These are phyloP conservation scores for Phylloboletellus chloephorus DNA, from an alignment of 1,284 basidiomycete genomes.

Conservation along the genomic window DNA sequence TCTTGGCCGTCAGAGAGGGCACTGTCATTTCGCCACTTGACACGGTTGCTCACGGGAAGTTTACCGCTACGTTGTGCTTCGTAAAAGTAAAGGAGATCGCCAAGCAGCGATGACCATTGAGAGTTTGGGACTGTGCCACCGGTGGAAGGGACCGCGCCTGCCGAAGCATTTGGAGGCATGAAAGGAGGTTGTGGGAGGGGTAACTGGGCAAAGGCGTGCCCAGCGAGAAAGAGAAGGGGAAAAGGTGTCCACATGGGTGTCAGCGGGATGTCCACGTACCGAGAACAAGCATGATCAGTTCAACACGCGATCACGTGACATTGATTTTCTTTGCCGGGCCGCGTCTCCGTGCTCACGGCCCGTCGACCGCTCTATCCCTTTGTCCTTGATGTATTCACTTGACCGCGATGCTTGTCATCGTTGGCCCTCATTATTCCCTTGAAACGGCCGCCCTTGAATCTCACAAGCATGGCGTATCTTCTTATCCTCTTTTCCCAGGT, in stretches of 20 bases:
- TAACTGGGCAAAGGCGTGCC: conserved; percentile 44
- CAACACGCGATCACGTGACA: conserved; percentile 23
- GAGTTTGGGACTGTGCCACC: conserved; percentile 47
- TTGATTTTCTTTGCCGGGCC: no score
- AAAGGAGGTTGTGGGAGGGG: conserved; percentile 58
- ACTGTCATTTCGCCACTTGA: conserved; percentile 84
- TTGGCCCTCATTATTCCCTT: conserved; percentile 73
- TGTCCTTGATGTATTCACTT: conserved; percentile 13
- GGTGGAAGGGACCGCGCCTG: conserved; percentile 49
- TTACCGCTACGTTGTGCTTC: conserved; percentile 84
- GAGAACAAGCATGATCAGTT: neutral
- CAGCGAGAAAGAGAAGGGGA: conserved; percentile 19
- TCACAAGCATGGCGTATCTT: conserved; percentile 67
- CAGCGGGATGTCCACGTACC: no score
- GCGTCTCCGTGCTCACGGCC: no score
- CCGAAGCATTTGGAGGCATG: conserved; percentile 56
- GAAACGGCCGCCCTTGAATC: conserved; percentile 62
- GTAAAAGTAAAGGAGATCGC: conserved; percentile 83
- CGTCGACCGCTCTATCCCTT: no score
- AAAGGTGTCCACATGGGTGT: conserved; percentile 22
- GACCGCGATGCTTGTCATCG: conserved; percentile 45
- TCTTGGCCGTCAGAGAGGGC: conserved; percentile 73
- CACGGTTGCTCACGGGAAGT: conserved; percentile 65
- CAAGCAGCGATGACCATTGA: conserved; percentile 79
- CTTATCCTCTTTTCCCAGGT: neutral